These are phyloP conservation scores for Pneumocystis jirovecii DNA, from an alignment of 1,139 yeast genomes.

Conservation along the genomic window DNA sequence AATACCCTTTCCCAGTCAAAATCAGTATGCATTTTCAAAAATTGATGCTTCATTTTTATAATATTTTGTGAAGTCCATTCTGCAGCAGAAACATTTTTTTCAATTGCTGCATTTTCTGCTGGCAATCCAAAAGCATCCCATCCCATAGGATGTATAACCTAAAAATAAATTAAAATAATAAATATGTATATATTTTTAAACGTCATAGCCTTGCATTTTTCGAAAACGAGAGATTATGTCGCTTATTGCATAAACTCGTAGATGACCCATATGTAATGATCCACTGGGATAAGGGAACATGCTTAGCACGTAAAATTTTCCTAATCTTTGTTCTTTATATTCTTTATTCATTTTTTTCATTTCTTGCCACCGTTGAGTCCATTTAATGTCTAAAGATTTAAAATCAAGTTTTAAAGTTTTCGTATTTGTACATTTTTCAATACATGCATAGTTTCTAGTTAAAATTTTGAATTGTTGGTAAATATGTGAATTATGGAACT, in stretches of 20 bases:
- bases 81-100: constrained; percentile 61
- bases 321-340: neutral
- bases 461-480: neutral
- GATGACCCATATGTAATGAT: constrained; percentile 77
- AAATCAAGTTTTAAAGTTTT: neutral
- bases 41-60: constrained; percentile 66
- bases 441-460: neutral
- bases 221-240: constrained; percentile 71
- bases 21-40: constrained; percentile 62
- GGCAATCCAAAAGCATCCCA: constrained; percentile 99
- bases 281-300: constrained; percentile 98
- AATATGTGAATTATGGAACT: neutral
- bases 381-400: neutral
- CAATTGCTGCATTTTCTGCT: constrained; percentile 95
- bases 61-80: constrained; percentile 74
- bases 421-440: neutral
- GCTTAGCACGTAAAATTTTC: constrained; percentile 50
- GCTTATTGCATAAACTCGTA: constrained; percentile 79
- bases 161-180: neutral
- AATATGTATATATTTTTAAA: constrained; percentile 21
- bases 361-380: neutral
- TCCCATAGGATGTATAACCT: constrained; percentile 75
- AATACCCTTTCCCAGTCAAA: constrained; percentile 68
- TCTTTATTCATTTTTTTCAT: neutral
- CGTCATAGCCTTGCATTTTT: constrained; percentile 58